These are phyloP conservation scores for Corynascus novoguineensis DNA, from an alignment of 495 filamentous ascomycete species.

Conservation along the genomic window DNA sequence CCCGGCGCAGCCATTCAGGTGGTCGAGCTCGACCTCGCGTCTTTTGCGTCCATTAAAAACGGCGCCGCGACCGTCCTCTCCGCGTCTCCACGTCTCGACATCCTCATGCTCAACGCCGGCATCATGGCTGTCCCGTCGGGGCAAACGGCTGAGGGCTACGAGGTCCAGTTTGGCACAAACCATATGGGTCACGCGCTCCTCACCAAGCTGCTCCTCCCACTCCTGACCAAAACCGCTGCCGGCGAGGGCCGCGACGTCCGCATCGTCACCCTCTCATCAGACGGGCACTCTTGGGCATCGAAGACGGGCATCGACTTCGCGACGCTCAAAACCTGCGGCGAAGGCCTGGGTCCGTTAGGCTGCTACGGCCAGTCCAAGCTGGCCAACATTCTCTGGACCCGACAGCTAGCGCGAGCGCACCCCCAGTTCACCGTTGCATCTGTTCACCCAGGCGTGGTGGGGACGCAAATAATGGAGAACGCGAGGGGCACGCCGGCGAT, in stretches of 20 bases:
- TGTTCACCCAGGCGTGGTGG: constrained; percentile 63
- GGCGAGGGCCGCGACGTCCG: constrained; percentile 35
- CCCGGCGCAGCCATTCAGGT: constrained; percentile 21
- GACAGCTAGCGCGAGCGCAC: constrained; percentile 53
- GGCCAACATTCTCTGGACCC: constrained; percentile 61
- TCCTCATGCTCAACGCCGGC: constrained; percentile 56
- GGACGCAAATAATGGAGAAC: constrained; percentile 41
- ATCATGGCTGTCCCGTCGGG: constrained; percentile 53
- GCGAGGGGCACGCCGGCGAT: not conserved
- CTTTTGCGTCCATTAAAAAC: constrained; percentile 25
- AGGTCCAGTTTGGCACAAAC: constrained; percentile 68
- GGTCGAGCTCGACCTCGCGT: constrained; percentile 36
- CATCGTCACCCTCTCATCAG: constrained; percentile 37
- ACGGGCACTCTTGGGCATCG: constrained; percentile 33
- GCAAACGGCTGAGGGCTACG: constrained; percentile 59
- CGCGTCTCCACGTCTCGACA: constrained; percentile 35
- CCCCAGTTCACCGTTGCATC: constrained; percentile 47
- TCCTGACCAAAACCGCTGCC: constrained; percentile 46
- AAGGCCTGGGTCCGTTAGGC: not conserved
- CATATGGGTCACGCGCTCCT: constrained; percentile 64
- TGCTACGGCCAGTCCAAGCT: constrained; percentile 66
- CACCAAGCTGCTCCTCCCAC: constrained; percentile 56
- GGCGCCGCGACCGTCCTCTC: constrained; percentile 23
- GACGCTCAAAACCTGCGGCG: constrained; percentile 31
- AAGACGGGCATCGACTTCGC: constrained; percentile 35